Evolutionary conservation across 2,329 filamentous ascomycete species (phyloP).

Genomic region (Pseudogymnoascus sp.): DNA sequence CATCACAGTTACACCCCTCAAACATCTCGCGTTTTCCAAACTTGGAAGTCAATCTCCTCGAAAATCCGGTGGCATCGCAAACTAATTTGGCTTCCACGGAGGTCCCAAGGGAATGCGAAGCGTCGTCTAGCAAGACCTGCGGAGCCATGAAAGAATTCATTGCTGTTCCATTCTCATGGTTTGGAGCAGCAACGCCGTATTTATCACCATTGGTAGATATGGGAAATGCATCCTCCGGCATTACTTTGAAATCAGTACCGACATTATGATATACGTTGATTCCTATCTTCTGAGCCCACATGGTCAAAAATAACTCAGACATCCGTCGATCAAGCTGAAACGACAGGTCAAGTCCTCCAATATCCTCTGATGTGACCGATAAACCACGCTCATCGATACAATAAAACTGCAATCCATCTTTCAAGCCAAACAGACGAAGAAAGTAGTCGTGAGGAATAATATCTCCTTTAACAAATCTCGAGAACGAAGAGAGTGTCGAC

Average conservation of each 20-base stretch:
- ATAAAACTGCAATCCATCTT: constrained; percentile 24
- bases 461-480: constrained; percentile 17
- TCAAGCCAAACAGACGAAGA: constrained; percentile 21
- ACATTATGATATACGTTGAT: constrained; percentile 22
- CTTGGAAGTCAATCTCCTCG: background rate
- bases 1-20: background rate
- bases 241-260: constrained; percentile 17
- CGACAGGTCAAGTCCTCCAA: constrained; percentile 16
- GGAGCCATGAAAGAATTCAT: background rate
- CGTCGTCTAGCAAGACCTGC: background rate
- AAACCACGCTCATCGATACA: constrained; percentile 13
- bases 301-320: constrained; percentile 23
- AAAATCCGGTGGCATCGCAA: background rate
- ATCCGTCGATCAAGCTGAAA: constrained; percentile 23
- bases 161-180: background rate
- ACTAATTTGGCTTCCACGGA: background rate
- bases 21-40: background rate
- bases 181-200: background rate
- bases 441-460: constrained; percentile 15
- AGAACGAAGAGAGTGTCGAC: constrained; percentile 20
- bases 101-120: background rate
- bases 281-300: constrained; percentile 21
- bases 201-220: background rate
- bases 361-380: background rate
- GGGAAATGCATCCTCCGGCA: background rate